Base-by-base conservation (phyloP, 2,329 filamentous ascomycete species). In the Zalaria obscura region DNA sequence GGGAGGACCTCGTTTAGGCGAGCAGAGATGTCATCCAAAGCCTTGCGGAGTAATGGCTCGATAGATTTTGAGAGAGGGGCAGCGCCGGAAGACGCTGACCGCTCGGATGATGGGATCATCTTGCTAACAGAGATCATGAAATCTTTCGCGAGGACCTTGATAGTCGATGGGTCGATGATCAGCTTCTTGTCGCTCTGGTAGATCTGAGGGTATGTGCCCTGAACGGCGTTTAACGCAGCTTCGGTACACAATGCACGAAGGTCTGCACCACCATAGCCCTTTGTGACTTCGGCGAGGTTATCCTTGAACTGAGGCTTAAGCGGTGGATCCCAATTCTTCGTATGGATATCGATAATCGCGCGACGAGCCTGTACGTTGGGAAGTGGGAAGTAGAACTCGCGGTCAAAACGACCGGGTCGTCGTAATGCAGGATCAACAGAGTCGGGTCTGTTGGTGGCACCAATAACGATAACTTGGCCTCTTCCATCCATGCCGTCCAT, bases 401-500 rank as follows among this genome's bases (percentile, higher is more conserved):
- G 74, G 58, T 98, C 91, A 55, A 98, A 98, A 40, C 91, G 82
- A 35, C 91, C 93, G 18, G 91, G 89, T 39, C 89, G 80, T 46
- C 91, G 81, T 44, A 98, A 72, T n/a, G 89, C 89, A 50, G 89
- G 89, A 59, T 98, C 89, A 47, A 98, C 88, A 40, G 91, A 93
- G 61, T 96, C 89, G 1, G 91, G 89, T 49, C 89, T 78, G 59
- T 98, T 98, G 44, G 89, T 98, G n/a, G 91, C 91, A 50, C 91
- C 91, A 54, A 98, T 96, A 31, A 98, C 88, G 57, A 98, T 93
- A 46, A 98, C 91, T 61, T 98, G 91, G 27, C 89, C 89, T 58
- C 88, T 80, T n/a, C 87, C 88, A 55, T 95, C 89, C 88, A 95
- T 95, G 48, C 88, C 88, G 60, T 95, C 88, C 88, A 95, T 95